phyloP scores from a whole-genome alignment of 2,329 filamentous ascomycete species.

The Triangularia setosa region DNA sequence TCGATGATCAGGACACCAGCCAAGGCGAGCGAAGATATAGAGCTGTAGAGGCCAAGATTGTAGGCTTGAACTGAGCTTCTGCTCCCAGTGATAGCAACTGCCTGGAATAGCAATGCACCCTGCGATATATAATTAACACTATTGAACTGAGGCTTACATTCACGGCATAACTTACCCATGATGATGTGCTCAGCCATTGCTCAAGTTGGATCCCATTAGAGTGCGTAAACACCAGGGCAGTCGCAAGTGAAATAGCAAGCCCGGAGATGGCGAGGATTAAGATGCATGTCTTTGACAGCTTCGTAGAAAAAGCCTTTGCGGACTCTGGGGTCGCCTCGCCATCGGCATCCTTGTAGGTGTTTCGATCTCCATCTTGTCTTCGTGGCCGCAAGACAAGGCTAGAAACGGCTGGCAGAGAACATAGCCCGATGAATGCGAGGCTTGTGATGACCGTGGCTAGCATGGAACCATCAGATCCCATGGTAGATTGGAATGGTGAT shows the following conservation, averaged over 20 bases:
- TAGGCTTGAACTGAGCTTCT: slow-evolving; percentile 51
- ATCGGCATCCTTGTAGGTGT: slow-evolving; percentile 65
- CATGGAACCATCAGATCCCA: slow-evolving; percentile 29
- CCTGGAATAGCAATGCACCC: slow-evolving; percentile 51
- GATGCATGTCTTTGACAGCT: slow-evolving; percentile 52
- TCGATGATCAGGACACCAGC: slow-evolving; percentile 43
- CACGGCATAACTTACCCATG: slow-evolving; percentile 54
- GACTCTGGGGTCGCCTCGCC: slow-evolving; percentile 64
- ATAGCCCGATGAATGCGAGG: slow-evolving; percentile 29
- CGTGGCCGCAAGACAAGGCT: slow-evolving; percentile 28
- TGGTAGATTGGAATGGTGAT: slow-evolving; percentile 10
- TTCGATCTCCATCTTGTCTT: slow-evolving; percentile 32
- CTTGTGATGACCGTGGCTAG: slow-evolving; percentile 27
- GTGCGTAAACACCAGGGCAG: slow-evolving; percentile 49
- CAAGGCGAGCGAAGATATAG: slow-evolving; percentile 45
- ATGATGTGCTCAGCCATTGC: slow-evolving; percentile 56
- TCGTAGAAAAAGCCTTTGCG: slow-evolving; percentile 58
- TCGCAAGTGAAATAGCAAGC: slow-evolving; percentile 51
- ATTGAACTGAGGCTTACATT: slow-evolving; percentile 17
- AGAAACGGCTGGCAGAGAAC: slow-evolving; percentile 30
- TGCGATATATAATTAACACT: slow-evolving; percentile 29
- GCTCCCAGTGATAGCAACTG: slow-evolving; percentile 44
- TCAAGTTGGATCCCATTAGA: slow-evolving; percentile 44
- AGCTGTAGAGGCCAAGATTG: slow-evolving; percentile 49
- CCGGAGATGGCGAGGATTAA: slow-evolving; percentile 52